Percentiles rank a stretch among this genome's conserved stretches.
Evolutionary conservation across 202 grass and related monocot species (phyloP).

Genomic region (Carex sylvatica): DNA sequence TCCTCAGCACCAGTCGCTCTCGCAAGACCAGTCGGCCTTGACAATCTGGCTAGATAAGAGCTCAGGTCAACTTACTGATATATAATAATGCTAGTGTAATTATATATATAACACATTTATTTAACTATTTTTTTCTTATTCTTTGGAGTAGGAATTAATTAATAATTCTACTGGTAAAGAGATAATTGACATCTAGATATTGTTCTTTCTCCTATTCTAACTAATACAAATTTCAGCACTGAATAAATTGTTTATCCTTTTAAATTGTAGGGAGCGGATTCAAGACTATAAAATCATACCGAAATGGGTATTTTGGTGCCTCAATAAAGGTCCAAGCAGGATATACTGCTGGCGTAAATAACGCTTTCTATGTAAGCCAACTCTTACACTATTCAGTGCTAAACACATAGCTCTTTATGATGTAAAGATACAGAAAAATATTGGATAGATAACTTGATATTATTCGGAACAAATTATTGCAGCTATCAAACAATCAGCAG

Average conservation of each 20-base stretch:
- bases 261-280: conserved; percentile 57
- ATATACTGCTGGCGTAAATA: conserved; percentile 86
- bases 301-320: conserved; percentile 71
- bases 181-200: background rate
- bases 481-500: conserved; percentile 62
- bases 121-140: no score
- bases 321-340: conserved; percentile 71
- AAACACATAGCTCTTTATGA: background rate
- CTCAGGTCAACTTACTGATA: conserved; percentile 38
- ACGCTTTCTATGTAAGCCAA: conserved; percentile 67
- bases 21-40: conserved; percentile 37
- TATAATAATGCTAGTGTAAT: background rate
- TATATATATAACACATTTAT: background rate
- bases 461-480: background rate
- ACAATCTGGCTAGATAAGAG: conserved; percentile 53
- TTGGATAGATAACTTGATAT: background rate
- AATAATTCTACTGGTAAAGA: background rate
- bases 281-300: conserved; percentile 63
- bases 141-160: no score
- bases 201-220: no score
- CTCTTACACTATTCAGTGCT: background rate
- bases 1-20: conserved; percentile 49
- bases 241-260: background rate
- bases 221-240: background rate
- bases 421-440: background rate